A percentile compares a stretch with the other conserved stretches of the same genome.
Evolutionary conservation across 1,284 basidiomycete species (phyloP).

Genomic region (Dichomitus squalens): DNA sequence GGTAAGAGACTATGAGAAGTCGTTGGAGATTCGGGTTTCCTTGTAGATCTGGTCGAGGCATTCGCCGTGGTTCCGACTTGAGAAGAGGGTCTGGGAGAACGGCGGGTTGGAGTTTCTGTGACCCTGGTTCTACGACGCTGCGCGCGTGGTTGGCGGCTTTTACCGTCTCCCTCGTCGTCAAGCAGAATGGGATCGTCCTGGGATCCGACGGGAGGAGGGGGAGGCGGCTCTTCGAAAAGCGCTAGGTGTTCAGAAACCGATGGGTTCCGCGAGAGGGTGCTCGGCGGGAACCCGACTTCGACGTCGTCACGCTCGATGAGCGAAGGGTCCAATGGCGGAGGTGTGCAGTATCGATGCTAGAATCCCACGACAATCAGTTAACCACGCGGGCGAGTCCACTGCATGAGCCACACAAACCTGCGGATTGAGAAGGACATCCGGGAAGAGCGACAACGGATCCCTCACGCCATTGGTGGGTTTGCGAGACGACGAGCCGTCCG

Average conservation of each 20-base stretch:
- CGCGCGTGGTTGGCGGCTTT: neutral
- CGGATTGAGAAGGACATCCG: conserved; percentile 14
- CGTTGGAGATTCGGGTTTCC: neutral
- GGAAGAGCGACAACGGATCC: neutral
- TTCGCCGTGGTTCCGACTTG: neutral
- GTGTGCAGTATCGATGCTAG: conserved; percentile 20
- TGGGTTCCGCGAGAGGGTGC: neutral
- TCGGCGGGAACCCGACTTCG: conserved; percentile 6
- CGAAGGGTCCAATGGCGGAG: conserved; percentile 13
- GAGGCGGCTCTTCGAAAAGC: conserved; percentile 3
- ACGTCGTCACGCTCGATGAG: neutral
- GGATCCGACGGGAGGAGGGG: neutral
- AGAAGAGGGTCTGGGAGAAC: neutral
- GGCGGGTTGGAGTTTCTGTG: neutral
- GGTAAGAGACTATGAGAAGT: neutral
- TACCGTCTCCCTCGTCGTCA: neutral
- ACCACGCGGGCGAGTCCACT: neutral
- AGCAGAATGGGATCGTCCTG: neutral
- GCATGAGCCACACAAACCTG: conserved; percentile 3
- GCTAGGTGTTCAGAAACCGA: neutral
- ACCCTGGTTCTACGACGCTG: neutral
- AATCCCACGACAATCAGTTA: neutral
- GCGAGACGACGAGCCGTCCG: neutral
- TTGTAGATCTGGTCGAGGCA: neutral
- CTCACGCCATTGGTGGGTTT: neutral